Evolutionary conservation across 352 stramenopile genomes (phyloP).

Genomic region (Pythium sukuiense): DNA sequence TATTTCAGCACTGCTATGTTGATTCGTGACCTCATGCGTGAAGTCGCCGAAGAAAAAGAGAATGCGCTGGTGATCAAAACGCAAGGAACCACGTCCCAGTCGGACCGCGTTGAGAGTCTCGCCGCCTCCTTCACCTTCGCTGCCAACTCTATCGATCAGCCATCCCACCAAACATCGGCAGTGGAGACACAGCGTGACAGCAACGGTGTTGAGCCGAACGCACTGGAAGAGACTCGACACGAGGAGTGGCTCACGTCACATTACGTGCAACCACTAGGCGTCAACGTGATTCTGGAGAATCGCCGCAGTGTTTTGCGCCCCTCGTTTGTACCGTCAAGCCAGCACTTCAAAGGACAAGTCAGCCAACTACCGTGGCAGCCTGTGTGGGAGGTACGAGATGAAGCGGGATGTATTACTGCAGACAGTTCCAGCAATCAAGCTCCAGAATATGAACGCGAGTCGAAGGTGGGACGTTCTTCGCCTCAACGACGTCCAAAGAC

Average conservation of each 20-base stretch:
- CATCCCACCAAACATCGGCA: conserved; percentile 21
- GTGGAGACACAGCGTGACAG: background rate
- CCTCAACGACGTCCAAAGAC: background rate
- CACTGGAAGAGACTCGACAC: conserved; percentile 19
- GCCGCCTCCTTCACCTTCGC: background rate
- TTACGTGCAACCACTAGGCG: conserved; percentile 27
- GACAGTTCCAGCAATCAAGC: background rate
- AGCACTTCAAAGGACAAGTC: conserved; percentile 24
- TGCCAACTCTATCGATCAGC: conserved; percentile 8
- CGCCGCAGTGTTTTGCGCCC: conserved; percentile 1
- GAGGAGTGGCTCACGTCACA: conserved; percentile 46
- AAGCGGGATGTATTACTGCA: background rate
- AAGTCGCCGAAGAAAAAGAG: conserved; percentile 28
- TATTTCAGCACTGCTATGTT: conserved; percentile 51
- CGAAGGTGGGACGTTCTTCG: background rate
- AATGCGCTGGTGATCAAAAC: background rate
- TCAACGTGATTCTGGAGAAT: conserved; percentile 5
- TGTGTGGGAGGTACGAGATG: conserved; percentile 22
- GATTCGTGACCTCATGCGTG: conserved; percentile 49
- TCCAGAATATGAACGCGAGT: background rate
- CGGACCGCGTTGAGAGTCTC: background rate
- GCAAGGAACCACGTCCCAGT: background rate
- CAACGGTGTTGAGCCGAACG: background rate
- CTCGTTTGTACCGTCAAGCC: conserved; percentile 18
- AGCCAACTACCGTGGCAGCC: conserved; percentile 29